Base-by-base conservation (phyloP, 805 yeast species). In the Cyberlindnera lachancei region DNA sequence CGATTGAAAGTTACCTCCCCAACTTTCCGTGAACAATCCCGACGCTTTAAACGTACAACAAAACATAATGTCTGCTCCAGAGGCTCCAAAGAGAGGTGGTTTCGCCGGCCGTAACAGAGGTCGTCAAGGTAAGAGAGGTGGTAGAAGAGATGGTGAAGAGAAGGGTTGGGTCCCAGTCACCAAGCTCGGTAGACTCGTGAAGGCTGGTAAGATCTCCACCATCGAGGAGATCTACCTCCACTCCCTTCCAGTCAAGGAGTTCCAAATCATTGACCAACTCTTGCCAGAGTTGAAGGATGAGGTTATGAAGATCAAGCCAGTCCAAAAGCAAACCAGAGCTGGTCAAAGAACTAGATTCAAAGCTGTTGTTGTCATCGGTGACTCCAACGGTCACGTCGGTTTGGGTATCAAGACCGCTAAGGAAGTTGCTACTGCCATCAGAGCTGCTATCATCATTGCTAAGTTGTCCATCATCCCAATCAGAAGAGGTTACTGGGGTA, bases 401-500 rank as follows among this genome's bases (percentile, higher is more conserved):
- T 82, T 92, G 67, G 98, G 98, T 77, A 87, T 92, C 77, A 92
- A 92, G 87, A 90, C 97, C 68, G 95, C 98, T 61, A 92, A 92
- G 87, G 98, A 92, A 77, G 96, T 92, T 63, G 98, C 98, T 59
- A 87, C 96, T 61, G 97, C 98, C 66, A 92, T 92, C 77, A 87
- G 95, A 75, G 96, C 97, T 59, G 98, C 97, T 60, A 90, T 92
- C 75, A 79, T 87, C 79, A 87, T 92, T 65, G 98, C 98, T 69
- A 92, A 92, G 79, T 80, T 92, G 64, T 82, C 96, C 55, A 82
- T 92, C 71, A 87, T 92, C 67, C 98, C 98, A 66, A 90, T 92
- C 76, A 90, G 98, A 82, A 87, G 98, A 81, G 98, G 98, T 78
- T 92, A 92, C 92, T 92, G 98, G 98, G 98, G 98, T 74, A 72